phyloP scores from a whole-genome alignment of 257 asterid species.

The Knoxia roxburghii region DNA sequence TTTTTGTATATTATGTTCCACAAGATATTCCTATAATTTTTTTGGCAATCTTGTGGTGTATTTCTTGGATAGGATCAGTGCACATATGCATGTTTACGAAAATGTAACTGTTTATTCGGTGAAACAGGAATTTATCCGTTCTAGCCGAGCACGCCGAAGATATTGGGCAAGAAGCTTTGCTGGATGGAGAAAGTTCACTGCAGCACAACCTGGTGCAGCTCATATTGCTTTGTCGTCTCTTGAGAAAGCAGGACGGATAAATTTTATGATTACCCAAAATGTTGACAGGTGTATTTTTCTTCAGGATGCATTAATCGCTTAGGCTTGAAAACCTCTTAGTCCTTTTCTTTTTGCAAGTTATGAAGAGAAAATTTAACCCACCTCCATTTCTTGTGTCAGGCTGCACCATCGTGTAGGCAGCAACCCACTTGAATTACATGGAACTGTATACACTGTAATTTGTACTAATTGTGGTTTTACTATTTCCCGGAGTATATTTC shows the following conservation, averaged over 20 bases:
- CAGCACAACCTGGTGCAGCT: slow-evolving; percentile 84
- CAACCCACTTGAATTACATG: slow-evolving; percentile 93
- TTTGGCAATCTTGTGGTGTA: neutral
- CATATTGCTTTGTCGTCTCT: slow-evolving; percentile 84
- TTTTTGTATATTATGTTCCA: neutral
- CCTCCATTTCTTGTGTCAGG: slow-evolving; percentile 33
- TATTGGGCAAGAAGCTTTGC: slow-evolving; percentile 99
- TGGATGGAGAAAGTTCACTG: slow-evolving; percentile 92
- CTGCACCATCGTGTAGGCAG: slow-evolving; percentile 97
- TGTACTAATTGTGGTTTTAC: slow-evolving; percentile 82
- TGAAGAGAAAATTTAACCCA: neutral
- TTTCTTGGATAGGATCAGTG: slow-evolving; percentile 11
- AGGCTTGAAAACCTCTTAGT: neutral
- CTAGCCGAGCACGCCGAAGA: slow-evolving; percentile 67
- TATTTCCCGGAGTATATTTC: slow-evolving; percentile 66
- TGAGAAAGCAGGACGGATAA: slow-evolving; percentile 70
- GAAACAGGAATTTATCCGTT: slow-evolving; percentile 73
- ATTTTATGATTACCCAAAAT: slow-evolving; percentile 78
- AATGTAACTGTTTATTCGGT: slow-evolving; percentile 8
- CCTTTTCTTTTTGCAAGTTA: neutral
- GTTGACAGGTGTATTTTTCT: slow-evolving; percentile 69
- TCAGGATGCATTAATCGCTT: neutral
- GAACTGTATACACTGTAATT: slow-evolving; percentile 78
- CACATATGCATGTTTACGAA: slow-evolving; percentile 9
- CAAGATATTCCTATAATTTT: neutral